Conservation (phyloP, 2,329 filamentous ascomycete genomes). For the Xylaria sp. region DNA sequence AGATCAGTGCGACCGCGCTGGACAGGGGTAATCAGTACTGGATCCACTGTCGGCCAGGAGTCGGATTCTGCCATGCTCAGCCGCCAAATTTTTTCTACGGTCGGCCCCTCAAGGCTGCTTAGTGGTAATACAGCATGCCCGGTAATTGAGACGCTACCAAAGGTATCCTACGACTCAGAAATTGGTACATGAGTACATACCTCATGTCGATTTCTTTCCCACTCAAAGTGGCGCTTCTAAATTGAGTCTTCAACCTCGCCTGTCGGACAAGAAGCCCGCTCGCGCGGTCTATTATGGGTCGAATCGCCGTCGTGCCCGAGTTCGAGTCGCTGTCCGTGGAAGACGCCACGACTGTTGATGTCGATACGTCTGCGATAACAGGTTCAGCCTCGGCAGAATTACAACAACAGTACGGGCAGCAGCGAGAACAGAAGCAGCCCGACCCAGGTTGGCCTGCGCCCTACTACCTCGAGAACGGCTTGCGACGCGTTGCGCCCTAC, state of each 20-base stretch:
- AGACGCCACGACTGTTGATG: conserved; percentile 7
- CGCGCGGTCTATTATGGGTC: conserved; percentile 39
- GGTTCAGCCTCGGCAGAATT: conserved; percentile 17
- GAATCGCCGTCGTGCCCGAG: conserved; percentile 28
- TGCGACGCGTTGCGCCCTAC: conserved; percentile 87
- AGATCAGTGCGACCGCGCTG: not conserved
- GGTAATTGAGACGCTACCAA: not conserved
- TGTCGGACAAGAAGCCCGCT: conserved; percentile 16
- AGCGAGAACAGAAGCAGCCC: conserved; percentile 34
- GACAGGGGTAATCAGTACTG: conserved; percentile 3
- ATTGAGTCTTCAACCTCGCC: conserved; percentile 19
- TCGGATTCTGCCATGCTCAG: conserved; percentile 38
- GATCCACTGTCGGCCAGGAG: conserved; percentile 9
- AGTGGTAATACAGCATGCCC: not conserved
- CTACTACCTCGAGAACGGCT: conserved; percentile 84
- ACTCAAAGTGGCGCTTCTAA: not conserved
- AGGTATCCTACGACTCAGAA: not conserved
- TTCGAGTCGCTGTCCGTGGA: conserved; percentile 37
- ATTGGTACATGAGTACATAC: not conserved
- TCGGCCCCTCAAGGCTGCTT: conserved; percentile 3
- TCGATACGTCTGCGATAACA: conserved; percentile 21
- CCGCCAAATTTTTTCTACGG: conserved; percentile 37
- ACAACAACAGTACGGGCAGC: not conserved
- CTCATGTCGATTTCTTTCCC: not conserved
- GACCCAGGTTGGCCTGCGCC: conserved; percentile 66